Base-by-base conservation (phyloP, 306 rosid species). In the Ormosia emarginata region DNA sequence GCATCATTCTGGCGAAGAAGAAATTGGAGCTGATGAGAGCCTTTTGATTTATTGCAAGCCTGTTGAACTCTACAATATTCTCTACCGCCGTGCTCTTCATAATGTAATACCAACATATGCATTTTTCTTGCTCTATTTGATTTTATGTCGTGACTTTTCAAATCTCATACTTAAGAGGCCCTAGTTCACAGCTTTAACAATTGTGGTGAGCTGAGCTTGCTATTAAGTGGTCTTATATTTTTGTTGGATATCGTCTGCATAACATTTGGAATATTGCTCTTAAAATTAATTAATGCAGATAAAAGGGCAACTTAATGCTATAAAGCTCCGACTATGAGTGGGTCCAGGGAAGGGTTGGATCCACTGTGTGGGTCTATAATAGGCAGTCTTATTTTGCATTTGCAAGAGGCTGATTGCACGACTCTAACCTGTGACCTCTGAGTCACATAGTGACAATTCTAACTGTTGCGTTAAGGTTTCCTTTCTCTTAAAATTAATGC, bases 11-110 rank as follows among this genome's bases (percentile, higher is more conserved):
- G 90, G 82, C 9, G 99, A 91, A 65, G 96, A 90, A 77, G 92
- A 89, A 43, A 83, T 84, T 37, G 82, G 89, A 4, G 90, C 96
- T 75, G 99, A 91, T 29, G 99, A 95, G 92, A 95, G 91, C 75
- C 93, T 95, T 44, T 84, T 95, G 71, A 81, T 89, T 52, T 95
- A 95, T 74, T 95, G 98, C 94, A 95, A 95, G 83, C 99, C 99
- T 2, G 98, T 95, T 76, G 99, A 95, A 85, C 90, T 93, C 12
- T 95, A 95, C 91, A 95, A 95, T 34, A 95, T 95, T 84, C 94
- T 95, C 82, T 91, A 86, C 52, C 86, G 92, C 79, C 99, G 99
- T 53, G 86, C 93, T 77, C 85, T 85, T 34, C 87, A 92, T 75
- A 95, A 90, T 80, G 99, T 95, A 85, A 84, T 67, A 4, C 67